phyloP scores from a whole-genome alignment of 1,139 yeast species.

The Suhomyces atakaporum region DNA sequence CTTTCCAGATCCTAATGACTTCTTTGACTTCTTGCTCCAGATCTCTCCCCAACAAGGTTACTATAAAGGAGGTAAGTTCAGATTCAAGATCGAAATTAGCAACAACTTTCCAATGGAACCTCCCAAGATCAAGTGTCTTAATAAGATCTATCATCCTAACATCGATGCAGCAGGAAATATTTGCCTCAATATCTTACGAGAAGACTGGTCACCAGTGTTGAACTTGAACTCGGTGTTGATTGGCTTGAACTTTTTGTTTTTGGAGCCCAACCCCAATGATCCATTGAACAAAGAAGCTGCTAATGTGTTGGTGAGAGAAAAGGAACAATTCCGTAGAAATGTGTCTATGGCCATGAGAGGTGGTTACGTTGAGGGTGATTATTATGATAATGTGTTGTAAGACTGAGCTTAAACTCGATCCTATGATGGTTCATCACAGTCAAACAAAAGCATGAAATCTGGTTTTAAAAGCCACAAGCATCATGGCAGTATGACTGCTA shows the following conservation, averaged over 20 bases:
- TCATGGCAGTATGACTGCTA: not conserved
- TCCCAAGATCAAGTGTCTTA: slow-evolving; percentile 75
- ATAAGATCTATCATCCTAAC: slow-evolving; percentile 88
- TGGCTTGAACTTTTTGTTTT: slow-evolving; percentile 81
- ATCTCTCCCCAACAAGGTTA: slow-evolving; percentile 80
- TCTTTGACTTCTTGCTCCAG: slow-evolving; percentile 60
- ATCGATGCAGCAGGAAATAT: slow-evolving; percentile 89
- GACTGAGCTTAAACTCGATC: no score
- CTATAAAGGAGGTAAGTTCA: slow-evolving; percentile 69
- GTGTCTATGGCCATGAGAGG: slow-evolving; percentile 77
- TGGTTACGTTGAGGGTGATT: slow-evolving; percentile 55
- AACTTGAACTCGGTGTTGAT: slow-evolving; percentile 79
- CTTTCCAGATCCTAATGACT: slow-evolving; percentile 57
- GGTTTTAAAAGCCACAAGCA: not conserved
- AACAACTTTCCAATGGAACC: slow-evolving; percentile 89
- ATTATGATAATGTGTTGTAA: slow-evolving; percentile 58
- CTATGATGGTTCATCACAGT: no score
- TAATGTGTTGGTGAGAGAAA: slow-evolving; percentile 61
- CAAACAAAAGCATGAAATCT: not conserved
- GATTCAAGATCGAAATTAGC: slow-evolving; percentile 63
- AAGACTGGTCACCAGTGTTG: slow-evolving; percentile 96
- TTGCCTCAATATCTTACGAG: slow-evolving; percentile 85
- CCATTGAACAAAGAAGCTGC: slow-evolving; percentile 95
- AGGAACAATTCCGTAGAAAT: slow-evolving; percentile 53
- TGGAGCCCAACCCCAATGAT: slow-evolving; percentile 90